phyloP scores from a whole-genome alignment of 805 yeast genomes.

The Torulaspora indica region DNA sequence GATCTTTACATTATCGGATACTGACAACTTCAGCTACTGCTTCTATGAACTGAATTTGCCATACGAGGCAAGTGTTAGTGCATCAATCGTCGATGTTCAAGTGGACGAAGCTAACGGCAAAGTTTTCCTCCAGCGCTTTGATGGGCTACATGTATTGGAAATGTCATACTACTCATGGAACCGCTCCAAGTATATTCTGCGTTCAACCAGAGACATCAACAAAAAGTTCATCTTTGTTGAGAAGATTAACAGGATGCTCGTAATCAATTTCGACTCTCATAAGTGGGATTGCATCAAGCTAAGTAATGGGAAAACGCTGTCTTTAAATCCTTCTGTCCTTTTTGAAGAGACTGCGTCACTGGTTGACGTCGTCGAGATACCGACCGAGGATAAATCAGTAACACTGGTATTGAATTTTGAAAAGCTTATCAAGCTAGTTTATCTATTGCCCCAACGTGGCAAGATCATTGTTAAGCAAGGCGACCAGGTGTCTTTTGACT shows the following conservation, averaged over 20 bases:
- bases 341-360: slow-evolving; percentile 4
- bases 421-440: slow-evolving; percentile 16
- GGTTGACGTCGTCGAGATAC: slow-evolving; percentile 15
- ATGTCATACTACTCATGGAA: slow-evolving; percentile 24
- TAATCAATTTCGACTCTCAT: slow-evolving; percentile 19
- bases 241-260: slow-evolving; percentile 28
- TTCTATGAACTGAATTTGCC: slow-evolving; percentile 21
- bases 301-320: slow-evolving; percentile 25
- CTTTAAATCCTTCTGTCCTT: slow-evolving; percentile 18
- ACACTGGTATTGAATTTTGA: slow-evolving; percentile 16
- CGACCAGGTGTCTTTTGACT: slow-evolving; percentile 4
- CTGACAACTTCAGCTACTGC: neutral
- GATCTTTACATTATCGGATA: neutral
- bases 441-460: slow-evolving; percentile 17
- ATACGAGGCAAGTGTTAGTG: slow-evolving; percentile 13
- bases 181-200: slow-evolving; percentile 21
- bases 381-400: slow-evolving; percentile 1
- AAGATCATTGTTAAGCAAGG: slow-evolving; percentile 13
- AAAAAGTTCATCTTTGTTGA: slow-evolving; percentile 22
- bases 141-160: slow-evolving; percentile 23
- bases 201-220: slow-evolving; percentile 24
- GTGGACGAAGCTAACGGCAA: slow-evolving; percentile 6
- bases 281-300: slow-evolving; percentile 31
- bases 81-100: slow-evolving; percentile 20
- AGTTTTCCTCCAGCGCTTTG: slow-evolving; percentile 22